phyloP scores from a whole-genome alignment of 2,329 filamentous ascomycete genomes.

The Trichoderma sp. region DNA sequence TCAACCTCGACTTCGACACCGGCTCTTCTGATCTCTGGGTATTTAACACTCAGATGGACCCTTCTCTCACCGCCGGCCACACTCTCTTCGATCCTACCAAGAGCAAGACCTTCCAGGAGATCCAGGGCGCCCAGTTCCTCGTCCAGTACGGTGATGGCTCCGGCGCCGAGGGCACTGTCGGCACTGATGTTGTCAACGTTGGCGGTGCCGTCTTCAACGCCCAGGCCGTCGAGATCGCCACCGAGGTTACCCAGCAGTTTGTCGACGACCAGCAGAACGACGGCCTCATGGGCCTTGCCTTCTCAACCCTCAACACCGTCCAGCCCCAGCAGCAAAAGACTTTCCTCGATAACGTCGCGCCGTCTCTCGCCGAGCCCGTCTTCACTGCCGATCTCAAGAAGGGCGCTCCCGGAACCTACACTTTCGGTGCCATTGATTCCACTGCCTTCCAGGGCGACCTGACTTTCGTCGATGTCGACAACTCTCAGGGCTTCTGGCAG shows the following conservation, averaged over 20 bases:
- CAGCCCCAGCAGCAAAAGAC: constrained; percentile 63
- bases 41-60: constrained; percentile 60
- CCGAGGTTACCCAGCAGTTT: constrained; percentile 56
- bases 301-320: constrained; percentile 63
- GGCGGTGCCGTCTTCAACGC: constrained; percentile 60
- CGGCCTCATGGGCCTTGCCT: constrained; percentile 69
- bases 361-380: constrained; percentile 60
- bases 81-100: constrained; percentile 37
- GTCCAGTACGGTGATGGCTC: constrained; percentile 70
- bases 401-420: constrained; percentile 60
- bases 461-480: constrained; percentile 60
- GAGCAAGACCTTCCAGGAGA: constrained; percentile 35
- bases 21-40: constrained; percentile 75
- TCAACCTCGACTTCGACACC: constrained; percentile 73
- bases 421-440: constrained; percentile 66
- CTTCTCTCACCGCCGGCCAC: constrained; percentile 48
- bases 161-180: constrained; percentile 61
- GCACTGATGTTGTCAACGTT: constrained; percentile 65
- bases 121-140: constrained; percentile 52
- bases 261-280: constrained; percentile 58
- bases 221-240: constrained; percentile 69
- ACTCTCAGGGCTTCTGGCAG: constrained; percentile 63
- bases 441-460: constrained; percentile 61
- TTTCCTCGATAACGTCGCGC: constrained; percentile 69
- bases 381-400: constrained; percentile 67